Conservation (phyloP, 495 filamentous ascomycete species). For the Trichocladium uniseriatum region DNA sequence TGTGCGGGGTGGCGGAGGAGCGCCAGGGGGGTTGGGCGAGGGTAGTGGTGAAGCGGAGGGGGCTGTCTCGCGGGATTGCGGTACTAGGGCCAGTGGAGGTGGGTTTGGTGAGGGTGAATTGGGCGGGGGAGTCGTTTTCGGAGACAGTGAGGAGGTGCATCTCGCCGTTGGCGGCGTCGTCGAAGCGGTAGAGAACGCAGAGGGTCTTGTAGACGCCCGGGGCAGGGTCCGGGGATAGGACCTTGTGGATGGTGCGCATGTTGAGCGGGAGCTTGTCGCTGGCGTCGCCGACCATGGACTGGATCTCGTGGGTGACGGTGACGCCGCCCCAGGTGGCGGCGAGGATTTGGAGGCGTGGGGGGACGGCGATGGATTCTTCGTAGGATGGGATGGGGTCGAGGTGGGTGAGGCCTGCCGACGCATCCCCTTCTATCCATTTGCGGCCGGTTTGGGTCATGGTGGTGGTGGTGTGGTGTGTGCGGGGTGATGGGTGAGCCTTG, state of each 20-base stretch:
- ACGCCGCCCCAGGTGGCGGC: slow-evolving; percentile 25
- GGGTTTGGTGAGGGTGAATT: too few relatives aligned
- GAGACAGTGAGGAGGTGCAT: slow-evolving; percentile 5
- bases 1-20: too few relatives aligned
- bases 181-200: slow-evolving; percentile 18
- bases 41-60: too few relatives aligned
- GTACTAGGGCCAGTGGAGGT: too few relatives aligned
- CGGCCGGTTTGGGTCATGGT: not conserved
- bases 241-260: slow-evolving; percentile 13
- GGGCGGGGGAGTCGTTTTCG: slow-evolving; percentile 2
- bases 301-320: slow-evolving; percentile 13
- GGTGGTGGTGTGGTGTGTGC: not conserved
- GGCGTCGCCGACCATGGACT: slow-evolving; percentile 8
- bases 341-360: slow-evolving; percentile 12
- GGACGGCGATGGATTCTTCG: slow-evolving; percentile 1
- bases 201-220: slow-evolving; percentile 13
- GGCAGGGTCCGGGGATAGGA: slow-evolving; percentile 18
- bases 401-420: not conserved
- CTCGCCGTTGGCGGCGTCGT: not conserved
- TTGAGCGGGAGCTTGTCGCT: slow-evolving; percentile 13
- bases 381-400: slow-evolving; percentile 5
- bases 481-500: not conserved
- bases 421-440: not conserved
- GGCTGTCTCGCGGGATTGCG: too few relatives aligned
- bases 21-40: too few relatives aligned